Evolutionary conservation across 345 rosid species (phyloP).

Genomic region (Isatis tinctoria): DNA sequence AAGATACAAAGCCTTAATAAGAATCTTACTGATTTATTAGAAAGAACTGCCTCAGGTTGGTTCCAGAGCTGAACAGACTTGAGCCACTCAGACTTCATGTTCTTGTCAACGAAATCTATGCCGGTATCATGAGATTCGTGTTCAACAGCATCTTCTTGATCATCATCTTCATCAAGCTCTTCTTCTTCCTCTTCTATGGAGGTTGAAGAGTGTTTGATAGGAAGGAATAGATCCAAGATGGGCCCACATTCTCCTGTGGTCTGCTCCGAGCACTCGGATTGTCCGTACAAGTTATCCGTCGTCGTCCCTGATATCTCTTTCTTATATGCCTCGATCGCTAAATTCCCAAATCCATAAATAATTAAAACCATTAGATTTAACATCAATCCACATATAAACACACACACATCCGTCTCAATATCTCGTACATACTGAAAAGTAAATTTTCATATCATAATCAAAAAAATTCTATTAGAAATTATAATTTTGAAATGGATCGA

Average conservation of each 20-base stretch:
- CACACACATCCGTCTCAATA: not conserved
- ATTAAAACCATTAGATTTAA: not conserved
- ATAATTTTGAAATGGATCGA: not conserved
- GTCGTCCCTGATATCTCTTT: conserved; percentile 69
- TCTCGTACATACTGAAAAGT: not conserved
- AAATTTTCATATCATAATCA: not conserved
- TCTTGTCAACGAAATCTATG: conserved; percentile 34
- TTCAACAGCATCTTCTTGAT: conserved; percentile 20
- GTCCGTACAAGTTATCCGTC: conserved; percentile 44
- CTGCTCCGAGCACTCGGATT: conserved; percentile 83
- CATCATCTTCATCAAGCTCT: conserved; percentile 2
- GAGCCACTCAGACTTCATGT: conserved; percentile 95
- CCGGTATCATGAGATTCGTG: conserved; percentile 35
- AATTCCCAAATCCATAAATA: conserved; percentile 15
- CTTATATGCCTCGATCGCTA: conserved; percentile 77
- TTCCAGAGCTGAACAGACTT: conserved; percentile 96
- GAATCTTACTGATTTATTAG: conserved; percentile 10
- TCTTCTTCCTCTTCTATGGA: conserved; percentile 36
- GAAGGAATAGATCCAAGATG: conserved; percentile 76
- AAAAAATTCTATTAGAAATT: not conserved
- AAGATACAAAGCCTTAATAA: not conserved
- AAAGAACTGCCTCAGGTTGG: conserved; percentile 32
- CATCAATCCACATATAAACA: not conserved
- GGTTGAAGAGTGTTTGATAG: conserved; percentile 46
- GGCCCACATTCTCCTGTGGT: conserved; percentile 62